A percentile compares a stretch with the other conserved stretches of the same genome.
Evolutionary conservation across 179 eudicot species (phyloP).

Genomic region (Patellifolia procumbens): DNA sequence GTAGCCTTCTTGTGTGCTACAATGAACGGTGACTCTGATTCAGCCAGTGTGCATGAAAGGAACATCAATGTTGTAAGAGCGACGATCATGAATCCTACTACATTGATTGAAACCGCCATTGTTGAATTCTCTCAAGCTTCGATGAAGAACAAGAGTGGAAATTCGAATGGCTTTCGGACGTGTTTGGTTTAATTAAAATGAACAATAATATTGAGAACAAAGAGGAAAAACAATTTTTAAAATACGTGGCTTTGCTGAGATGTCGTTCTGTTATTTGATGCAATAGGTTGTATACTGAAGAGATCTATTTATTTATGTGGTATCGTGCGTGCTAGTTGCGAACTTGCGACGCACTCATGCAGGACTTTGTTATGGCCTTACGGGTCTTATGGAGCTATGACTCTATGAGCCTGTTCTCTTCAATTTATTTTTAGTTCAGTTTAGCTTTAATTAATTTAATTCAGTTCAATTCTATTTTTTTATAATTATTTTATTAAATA

Average conservation of each 20-base stretch:
- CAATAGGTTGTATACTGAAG: background rate
- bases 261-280: constrained; percentile 19
- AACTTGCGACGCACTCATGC: background rate
- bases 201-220: background rate
- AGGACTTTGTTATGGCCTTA: no score
- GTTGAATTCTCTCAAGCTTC: constrained; percentile 2
- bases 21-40: constrained; percentile 60
- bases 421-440: no score
- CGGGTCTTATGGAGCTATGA: no score
- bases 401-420: no score
- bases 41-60: constrained; percentile 24
- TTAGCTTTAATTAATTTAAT: no score
- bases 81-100: constrained; percentile 9
- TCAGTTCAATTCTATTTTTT: no score
- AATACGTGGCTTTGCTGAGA: constrained; percentile 32
- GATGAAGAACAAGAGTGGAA: background rate
- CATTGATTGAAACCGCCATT: constrained; percentile 28
- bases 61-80: constrained; percentile 15
- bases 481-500: no score
- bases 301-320: background rate
- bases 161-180: background rate
- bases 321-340: background rate
- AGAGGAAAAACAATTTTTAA: background rate
- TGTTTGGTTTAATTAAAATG: background rate
- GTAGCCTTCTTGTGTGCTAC: constrained; percentile 86